phyloP scores from a whole-genome alignment of 2,329 filamentous ascomycete species.

The Calonectria henricotiae region DNA sequence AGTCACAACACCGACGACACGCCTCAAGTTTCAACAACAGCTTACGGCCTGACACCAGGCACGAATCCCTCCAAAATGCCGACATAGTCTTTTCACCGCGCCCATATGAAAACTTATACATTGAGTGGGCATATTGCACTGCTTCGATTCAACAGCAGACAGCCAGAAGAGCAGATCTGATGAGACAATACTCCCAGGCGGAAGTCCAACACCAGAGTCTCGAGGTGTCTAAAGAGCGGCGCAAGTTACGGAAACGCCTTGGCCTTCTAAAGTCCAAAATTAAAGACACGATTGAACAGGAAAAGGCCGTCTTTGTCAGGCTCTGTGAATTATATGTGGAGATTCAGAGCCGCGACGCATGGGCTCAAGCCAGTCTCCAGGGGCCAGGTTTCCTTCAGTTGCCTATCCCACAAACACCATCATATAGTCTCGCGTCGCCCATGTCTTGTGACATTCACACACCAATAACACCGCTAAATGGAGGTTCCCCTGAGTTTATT shows the following conservation, averaged over 20 bases:
- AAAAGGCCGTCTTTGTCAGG: slow-evolving; percentile 63
- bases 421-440: slow-evolving; percentile 39
- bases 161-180: slow-evolving; percentile 58
- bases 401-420: slow-evolving; percentile 37
- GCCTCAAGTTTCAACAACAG: slow-evolving; percentile 35
- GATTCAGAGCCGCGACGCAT: slow-evolving; percentile 63
- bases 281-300: slow-evolving; percentile 63
- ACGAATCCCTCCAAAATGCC: slow-evolving; percentile 28
- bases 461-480: slow-evolving; percentile 51
- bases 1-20: slow-evolving; percentile 38
- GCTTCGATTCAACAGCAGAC: slow-evolving; percentile 62
- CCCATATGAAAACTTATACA: slow-evolving; percentile 62
- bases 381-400: slow-evolving; percentile 32
- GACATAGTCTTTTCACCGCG: slow-evolving; percentile 57
- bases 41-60: slow-evolving; percentile 26
- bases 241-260: slow-evolving; percentile 61
- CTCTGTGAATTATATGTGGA: slow-evolving; percentile 69
- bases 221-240: slow-evolving; percentile 49
- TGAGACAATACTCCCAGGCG: slow-evolving; percentile 58
- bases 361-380: slow-evolving; percentile 56
- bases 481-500: slow-evolving; percentile 55
- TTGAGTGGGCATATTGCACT: slow-evolving; percentile 66
- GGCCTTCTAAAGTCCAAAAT: slow-evolving; percentile 63
- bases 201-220: slow-evolving; percentile 56
- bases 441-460: slow-evolving; percentile 37